Evolutionary conservation across 2,329 filamentous ascomycete species (phyloP).

Genomic region (Acrocalymma vagum): DNA sequence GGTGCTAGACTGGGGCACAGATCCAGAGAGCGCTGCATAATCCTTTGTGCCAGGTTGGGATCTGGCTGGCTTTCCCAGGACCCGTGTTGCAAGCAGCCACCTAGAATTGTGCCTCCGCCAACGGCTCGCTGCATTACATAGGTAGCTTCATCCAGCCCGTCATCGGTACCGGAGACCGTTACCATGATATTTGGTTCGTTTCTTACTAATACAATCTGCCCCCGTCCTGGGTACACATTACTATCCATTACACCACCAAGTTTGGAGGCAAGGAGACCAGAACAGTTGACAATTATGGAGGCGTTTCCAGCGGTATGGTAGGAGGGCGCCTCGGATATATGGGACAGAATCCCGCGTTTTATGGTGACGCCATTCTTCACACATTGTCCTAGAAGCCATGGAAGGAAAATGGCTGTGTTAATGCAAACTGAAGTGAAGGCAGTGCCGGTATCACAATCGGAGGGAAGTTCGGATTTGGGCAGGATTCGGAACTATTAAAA

Average conservation of each 20-base stretch:
- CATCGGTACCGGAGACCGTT: conserved; percentile 75
- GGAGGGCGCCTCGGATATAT: conserved; percentile 74
- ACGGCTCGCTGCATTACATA: conserved; percentile 86
- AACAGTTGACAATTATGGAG: conserved; percentile 83
- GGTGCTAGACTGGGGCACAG: conserved; percentile 69
- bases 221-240: conserved; percentile 77
- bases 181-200: conserved; percentile 79
- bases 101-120: conserved; percentile 80
- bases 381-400: conserved; percentile 85
- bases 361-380: conserved; percentile 73
- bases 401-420: conserved; percentile 87
- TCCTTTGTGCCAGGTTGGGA: conserved; percentile 78
- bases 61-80: conserved; percentile 84
- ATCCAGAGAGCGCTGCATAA: conserved; percentile 80
- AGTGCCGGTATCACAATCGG: conserved; percentile 74
- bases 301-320: conserved; percentile 67
- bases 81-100: conserved; percentile 82
- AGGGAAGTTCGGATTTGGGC: conserved; percentile 62
- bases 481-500: conserved; percentile 67
- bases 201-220: conserved; percentile 83
- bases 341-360: conserved; percentile 57
- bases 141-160: conserved; percentile 74
- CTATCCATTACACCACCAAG: conserved; percentile 84
- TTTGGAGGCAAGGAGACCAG: conserved; percentile 76
- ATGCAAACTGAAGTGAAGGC: conserved; percentile 88